Evolutionary conservation across 352 stramenopile genomes (phyloP), one percentile per base, ranked within the genome.

Genomic region (Pythium phragmiticola): DNA sequence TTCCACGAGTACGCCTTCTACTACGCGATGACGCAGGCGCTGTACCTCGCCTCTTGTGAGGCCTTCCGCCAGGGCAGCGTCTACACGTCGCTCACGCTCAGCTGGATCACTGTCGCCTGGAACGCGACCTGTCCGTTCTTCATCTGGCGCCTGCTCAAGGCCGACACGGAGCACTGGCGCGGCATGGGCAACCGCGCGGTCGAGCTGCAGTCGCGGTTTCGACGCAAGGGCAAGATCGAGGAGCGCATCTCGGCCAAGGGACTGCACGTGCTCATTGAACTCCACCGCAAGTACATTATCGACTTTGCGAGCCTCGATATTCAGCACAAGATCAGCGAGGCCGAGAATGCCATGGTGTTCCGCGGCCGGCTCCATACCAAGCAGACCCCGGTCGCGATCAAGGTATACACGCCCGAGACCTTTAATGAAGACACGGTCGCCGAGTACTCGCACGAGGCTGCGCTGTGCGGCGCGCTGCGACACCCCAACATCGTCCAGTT

Each of bases 381-480:
- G 47, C 48, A 53, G 17, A 62, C 50, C 3, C 70, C 51, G 9
- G 78, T 90, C 5, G 81, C 81, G 0, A 67, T 87, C 63, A 88
- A 88, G 37, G 69, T 88, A 43, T 90, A 83, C 70, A 80, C 71
- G n/a, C 81, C 81, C 30, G 58, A 74, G n/a, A 71, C 66, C 17
- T 72, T 88, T 37, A 66, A 69, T 3, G 73, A 85, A 26, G 72
- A 77, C 7, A 75, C 66, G 7, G 61, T 89, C 14, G 62, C 73
- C 6, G 62, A 61, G 36, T 85, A 87, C 57, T 75, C 72, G 13
- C 72, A 78, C 28, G 80, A 89, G 60, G 72, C 76, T 1, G 69
- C 69, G 28, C 56, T 89, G 7, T 79, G 71, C 17, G 65, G 74
- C 13, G 63, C 63, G 1, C 53, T 89, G 16, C 57, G 66, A 7